Base-by-base conservation (phyloP, 2,329 filamentous ascomycete genomes). In the Penicillium sp. region DNA sequence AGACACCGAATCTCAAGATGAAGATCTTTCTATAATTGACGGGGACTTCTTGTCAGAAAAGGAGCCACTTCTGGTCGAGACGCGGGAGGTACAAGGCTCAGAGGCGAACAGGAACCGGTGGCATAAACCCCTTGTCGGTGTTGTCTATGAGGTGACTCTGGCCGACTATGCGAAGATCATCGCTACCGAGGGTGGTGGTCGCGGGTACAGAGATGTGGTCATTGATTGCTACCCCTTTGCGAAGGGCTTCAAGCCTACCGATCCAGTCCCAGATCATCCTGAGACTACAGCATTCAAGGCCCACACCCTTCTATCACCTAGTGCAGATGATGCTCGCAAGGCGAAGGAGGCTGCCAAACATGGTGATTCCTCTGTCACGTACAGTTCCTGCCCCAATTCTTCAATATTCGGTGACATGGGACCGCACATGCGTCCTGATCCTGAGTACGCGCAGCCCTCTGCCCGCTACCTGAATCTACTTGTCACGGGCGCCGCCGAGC, bases 131-230 rank as follows among this genome's bases (percentile, higher is more conserved):
- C 84, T 99, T 2, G 86, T 97, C 44, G 95, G 95, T 26, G 92
- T 97, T 17, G 95, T 98, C 4, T 99, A 99, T 80, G 93, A 98
- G 80, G 92, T 98, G 33, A 97, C 93, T 0, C 81, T 84, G 19
- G 78, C 85, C 47, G 95, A 99, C 79, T 99, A 91, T 75, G 85
- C 88, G 7, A 90, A 86, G 62, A 97, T 99, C 69, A 89, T 98
- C 63, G 89, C 89, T 5, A 97, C 93, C 5, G 95, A 99, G 76
- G 94, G 94, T 56, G 93, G 91, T 35, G 93, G 93, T 19, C 80
- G 88, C 2, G 85, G 89, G n/a, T 99, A 99, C 80, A 82, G 89
- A 60, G 93, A 98, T 73, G 87, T 97, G 12, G 73, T 92, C 0
- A 88, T 97, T 13, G 87, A 90, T 30, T 97, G 94, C 77, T 83